phyloP scores from a whole-genome alignment of 495 filamentous ascomycete species.

The Poronia punctata region DNA sequence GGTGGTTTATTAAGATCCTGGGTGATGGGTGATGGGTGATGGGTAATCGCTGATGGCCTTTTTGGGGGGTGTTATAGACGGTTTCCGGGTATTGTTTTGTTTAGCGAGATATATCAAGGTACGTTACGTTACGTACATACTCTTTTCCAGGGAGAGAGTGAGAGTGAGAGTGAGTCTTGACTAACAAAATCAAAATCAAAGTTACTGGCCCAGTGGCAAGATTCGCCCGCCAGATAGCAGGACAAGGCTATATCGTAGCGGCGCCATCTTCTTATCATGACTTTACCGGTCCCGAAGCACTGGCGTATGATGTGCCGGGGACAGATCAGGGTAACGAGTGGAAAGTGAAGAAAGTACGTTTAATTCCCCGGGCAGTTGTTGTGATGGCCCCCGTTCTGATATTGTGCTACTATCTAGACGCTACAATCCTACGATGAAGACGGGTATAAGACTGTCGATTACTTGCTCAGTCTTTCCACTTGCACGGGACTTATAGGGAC shows the following conservation, averaged over 20 bases:
- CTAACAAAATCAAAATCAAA: too few species aligned
- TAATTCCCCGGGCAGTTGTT: constrained; percentile 2
- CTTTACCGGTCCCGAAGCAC: constrained; percentile 76
- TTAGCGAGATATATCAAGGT: constrained; percentile 98
- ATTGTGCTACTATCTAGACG: constrained; percentile 52
- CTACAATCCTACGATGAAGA: constrained; percentile 88
- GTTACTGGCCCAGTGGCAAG: constrained; percentile 89
- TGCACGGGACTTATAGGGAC: constrained; percentile 81
- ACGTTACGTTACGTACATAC: too few species aligned
- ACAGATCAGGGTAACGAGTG: constrained; percentile 82
- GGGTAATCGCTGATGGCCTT: constrained; percentile 17
- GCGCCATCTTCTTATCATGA: constrained; percentile 91
- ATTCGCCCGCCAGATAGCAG: constrained; percentile 86
- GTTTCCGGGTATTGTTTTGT: constrained; percentile 86
- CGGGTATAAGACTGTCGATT: constrained; percentile 62
- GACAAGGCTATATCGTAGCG: constrained; percentile 89
- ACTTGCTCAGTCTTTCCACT: constrained; percentile 65
- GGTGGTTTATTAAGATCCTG: too few species aligned
- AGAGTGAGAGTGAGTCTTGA: too few species aligned
- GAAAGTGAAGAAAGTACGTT: constrained; percentile 67
- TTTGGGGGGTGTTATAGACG: constrained; percentile 37
- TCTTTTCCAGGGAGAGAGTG: too few species aligned
- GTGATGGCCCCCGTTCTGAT: too few species aligned
- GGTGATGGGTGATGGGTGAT: too few species aligned
- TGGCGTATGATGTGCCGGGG: constrained; percentile 80